Conservation (phyloP, 495 filamentous ascomycete species). For the Sporormia fimetaria region DNA sequence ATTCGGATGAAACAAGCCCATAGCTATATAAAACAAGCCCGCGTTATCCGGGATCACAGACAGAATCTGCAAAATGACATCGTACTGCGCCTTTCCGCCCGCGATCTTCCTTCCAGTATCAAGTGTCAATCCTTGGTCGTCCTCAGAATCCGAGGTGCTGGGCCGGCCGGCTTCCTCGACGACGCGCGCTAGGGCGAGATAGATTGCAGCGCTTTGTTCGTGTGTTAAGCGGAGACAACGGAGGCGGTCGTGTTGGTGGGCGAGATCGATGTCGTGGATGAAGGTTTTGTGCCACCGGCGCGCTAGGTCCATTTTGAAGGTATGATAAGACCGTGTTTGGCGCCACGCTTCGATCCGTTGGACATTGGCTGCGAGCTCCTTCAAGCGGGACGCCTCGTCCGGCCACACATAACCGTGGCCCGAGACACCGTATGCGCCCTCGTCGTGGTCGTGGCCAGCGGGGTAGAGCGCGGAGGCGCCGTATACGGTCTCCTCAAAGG, state of each 20-base stretch:
- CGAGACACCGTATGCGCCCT: slow-evolving; percentile 50
- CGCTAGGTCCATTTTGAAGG: slow-evolving; percentile 73
- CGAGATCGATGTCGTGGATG: slow-evolving; percentile 72
- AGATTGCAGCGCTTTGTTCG: slow-evolving; percentile 63
- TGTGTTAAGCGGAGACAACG: slow-evolving; percentile 63
- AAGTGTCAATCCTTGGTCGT: slow-evolving; percentile 4
- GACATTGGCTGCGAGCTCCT: slow-evolving; percentile 79
- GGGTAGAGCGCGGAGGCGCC: slow-evolving; percentile 85
- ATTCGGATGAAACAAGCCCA: slow-evolving; percentile 89
- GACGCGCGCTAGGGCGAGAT: slow-evolving; percentile 62
- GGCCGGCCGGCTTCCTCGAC: slow-evolving; percentile 44
- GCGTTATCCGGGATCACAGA: slow-evolving; percentile 76
- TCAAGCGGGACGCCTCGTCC: slow-evolving; percentile 65
- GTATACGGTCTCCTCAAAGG: slow-evolving; percentile 91
- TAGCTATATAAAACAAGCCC: slow-evolving; percentile 80
- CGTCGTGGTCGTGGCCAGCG: slow-evolving; percentile 50
- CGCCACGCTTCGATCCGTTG: slow-evolving; percentile 93
- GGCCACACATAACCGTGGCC: slow-evolving; percentile 95
- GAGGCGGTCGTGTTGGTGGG: slow-evolving; percentile 84
- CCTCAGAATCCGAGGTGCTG: slow-evolving; percentile 11
- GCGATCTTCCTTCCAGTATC: slow-evolving; percentile 1
- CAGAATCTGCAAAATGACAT: slow-evolving; percentile 80
- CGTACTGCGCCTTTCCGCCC: slow-evolving; percentile 43
- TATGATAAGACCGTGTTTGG: slow-evolving; percentile 86
- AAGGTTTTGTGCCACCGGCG: slow-evolving; percentile 56